A percentile compares a stretch with the other conserved stretches of the same genome.
Conservation (phyloP, 2,329 filamentous ascomycete species). For the Fusarium xyrophilum region DNA sequence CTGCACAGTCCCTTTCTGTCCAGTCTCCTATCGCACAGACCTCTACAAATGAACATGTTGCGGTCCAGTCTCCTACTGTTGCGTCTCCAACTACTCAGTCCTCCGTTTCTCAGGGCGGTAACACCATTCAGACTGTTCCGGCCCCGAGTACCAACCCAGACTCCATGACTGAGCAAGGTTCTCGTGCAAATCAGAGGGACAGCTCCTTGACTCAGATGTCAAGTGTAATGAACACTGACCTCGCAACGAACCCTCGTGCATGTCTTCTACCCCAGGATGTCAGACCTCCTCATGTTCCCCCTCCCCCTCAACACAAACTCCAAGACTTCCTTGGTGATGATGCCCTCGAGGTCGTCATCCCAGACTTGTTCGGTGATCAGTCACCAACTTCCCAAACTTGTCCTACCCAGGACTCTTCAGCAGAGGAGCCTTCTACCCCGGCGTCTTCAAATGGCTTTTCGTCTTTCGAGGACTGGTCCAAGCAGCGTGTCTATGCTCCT, state of each 20-base stretch:
- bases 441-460: background rate
- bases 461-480: background rate
- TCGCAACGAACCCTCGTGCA: background rate
- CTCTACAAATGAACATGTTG: background rate
- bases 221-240: background rate
- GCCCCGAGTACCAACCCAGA: background rate
- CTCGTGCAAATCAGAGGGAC: background rate
- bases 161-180: background rate
- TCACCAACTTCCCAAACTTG: background rate
- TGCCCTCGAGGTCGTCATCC: background rate
- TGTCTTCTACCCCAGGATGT: background rate
- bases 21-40: background rate
- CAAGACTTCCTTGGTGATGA: background rate
- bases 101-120: background rate
- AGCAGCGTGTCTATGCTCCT: background rate
- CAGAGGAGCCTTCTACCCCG: background rate
- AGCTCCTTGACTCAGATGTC: background rate
- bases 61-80: background rate
- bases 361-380: background rate
- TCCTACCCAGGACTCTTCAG: background rate
- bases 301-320: background rate
- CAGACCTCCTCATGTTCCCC: background rate
- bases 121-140: background rate
- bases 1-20: background rate
- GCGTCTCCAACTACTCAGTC: background rate